Percentiles rank a stretch among this genome's conserved stretches.
Evolutionary conservation across 345 rosid species (phyloP).

Genomic region (Syzygium aromaticum): DNA sequence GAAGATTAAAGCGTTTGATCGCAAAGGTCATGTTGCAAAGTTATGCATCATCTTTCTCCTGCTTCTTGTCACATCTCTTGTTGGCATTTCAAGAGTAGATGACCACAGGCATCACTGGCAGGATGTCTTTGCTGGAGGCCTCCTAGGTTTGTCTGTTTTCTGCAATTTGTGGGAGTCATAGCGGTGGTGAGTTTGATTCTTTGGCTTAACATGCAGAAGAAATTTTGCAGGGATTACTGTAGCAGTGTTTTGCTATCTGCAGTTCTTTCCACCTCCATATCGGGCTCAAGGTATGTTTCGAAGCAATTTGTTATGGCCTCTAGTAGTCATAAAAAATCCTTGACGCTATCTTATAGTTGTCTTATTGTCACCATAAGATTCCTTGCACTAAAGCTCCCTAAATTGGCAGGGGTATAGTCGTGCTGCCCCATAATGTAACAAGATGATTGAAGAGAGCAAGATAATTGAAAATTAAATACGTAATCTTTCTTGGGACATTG

Average conservation of each 20-base stretch:
- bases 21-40: constrained; percentile 69
- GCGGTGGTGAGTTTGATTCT: background rate
- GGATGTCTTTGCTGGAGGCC: constrained; percentile 73
- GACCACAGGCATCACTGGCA: constrained; percentile 94
- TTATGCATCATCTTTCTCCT: constrained; percentile 62
- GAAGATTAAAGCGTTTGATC: constrained; percentile 58
- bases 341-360: background rate
- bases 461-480: background rate
- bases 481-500: background rate
- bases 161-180: background rate
- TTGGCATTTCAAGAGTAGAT: constrained; percentile 75
- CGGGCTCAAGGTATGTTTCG: background rate
- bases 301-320: background rate
- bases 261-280: constrained; percentile 13
- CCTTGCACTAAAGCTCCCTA: background rate
- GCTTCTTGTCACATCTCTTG: constrained; percentile 58
- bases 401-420: background rate
- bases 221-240: constrained; percentile 1
- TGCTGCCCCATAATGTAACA: background rate
- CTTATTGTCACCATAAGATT: background rate
- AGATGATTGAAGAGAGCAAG: background rate
- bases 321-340: background rate
- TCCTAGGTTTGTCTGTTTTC: constrained; percentile 31
- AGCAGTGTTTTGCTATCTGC: constrained; percentile 9
- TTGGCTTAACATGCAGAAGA: background rate